Evolutionary conservation across 2,329 filamentous ascomycete species (phyloP), one percentile per base, ranked within the genome.

Genomic region (Ophiostoma triangulosporum): DNA sequence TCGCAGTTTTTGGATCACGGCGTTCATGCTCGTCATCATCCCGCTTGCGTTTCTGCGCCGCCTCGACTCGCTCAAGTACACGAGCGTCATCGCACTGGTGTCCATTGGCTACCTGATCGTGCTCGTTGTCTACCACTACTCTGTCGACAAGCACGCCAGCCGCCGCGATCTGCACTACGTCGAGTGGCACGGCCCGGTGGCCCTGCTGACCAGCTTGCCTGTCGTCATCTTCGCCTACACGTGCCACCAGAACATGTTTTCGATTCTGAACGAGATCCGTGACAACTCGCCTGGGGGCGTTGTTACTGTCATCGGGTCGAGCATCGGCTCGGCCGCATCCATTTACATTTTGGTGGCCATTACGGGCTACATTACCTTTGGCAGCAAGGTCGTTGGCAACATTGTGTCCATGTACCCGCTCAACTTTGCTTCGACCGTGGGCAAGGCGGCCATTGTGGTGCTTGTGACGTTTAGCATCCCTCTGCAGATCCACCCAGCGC

Each of bases 241-340:
- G 1, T 98, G 93, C 66, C 93, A 98, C 68, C 93, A 98, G 64
- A 98, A 98, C 87, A 98, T 98, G 93, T 98, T 98, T 66, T 95
- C 91, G 11, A 95, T 98, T 60, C 72, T 98, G 45, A 98, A 98
- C 63, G 93, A 98, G 69, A 88, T 98, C 60, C 77, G 80, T 55
- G 83, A 95, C 64, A 88, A 89, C 67, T 86, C 86, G 3, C 88
- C 88, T 20, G 69, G 65, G 17, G 84, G 84, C 57, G 84, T 91
- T 7, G 84, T 88, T 0, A 77, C 79, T 15, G 90, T 98, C 8
- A 82, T 97, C 12, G 73, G 77, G 22, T 77, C 84, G 4, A 95
- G 89, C 62, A 95, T 95, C 61, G 93, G 93, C 20, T 84, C 85
- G 29, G 88, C 91, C n/a, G 87, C 87, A 12, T 76, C 75, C 17